These are phyloP conservation scores for Lactarius sp. DNA, from an alignment of 768 basidiomycete genomes.

Conservation along the genomic window DNA sequence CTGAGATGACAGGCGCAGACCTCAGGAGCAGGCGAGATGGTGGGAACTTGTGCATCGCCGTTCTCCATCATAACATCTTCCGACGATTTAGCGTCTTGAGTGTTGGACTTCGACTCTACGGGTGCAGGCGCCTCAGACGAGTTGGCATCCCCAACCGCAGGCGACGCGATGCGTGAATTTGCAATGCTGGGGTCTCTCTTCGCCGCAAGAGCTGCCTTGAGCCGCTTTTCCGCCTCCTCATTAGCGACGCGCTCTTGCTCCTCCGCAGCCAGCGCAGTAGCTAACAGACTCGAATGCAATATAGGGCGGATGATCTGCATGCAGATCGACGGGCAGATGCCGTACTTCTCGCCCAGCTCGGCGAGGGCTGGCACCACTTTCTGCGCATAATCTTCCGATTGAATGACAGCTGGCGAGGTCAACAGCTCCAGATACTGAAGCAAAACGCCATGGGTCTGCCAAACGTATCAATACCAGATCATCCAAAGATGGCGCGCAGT, in stretches of 20 bases:
- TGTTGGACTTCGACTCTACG: conserved; percentile 1
- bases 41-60: conserved; percentile 33
- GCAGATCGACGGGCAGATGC: conserved; percentile 78
- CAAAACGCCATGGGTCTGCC: conserved; percentile 84
- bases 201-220: conserved; percentile 74
- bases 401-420: conserved; percentile 61
- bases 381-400: conserved; percentile 66
- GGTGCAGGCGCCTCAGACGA: neutral
- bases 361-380: conserved; percentile 69
- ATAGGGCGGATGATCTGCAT: conserved; percentile 93
- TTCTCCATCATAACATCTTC: conserved; percentile 52
- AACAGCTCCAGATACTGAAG: conserved; percentile 90
- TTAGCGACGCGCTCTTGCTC: conserved; percentile 65
- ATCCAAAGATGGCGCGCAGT: conserved; percentile 18
- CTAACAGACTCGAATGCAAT: conserved; percentile 57
- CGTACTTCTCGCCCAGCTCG: conserved; percentile 71
- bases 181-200: conserved; percentile 63
- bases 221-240: conserved; percentile 73
- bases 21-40: conserved; percentile 16
- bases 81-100: conserved; percentile 15
- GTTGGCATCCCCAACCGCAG: conserved; percentile 35
- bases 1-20: neutral
- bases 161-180: conserved; percentile 61
- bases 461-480: conserved; percentile 19
- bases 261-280: conserved; percentile 55